Base-by-base conservation (phyloP, 202 grass and related monocot genomes). In the Setaria viridis region DNA sequence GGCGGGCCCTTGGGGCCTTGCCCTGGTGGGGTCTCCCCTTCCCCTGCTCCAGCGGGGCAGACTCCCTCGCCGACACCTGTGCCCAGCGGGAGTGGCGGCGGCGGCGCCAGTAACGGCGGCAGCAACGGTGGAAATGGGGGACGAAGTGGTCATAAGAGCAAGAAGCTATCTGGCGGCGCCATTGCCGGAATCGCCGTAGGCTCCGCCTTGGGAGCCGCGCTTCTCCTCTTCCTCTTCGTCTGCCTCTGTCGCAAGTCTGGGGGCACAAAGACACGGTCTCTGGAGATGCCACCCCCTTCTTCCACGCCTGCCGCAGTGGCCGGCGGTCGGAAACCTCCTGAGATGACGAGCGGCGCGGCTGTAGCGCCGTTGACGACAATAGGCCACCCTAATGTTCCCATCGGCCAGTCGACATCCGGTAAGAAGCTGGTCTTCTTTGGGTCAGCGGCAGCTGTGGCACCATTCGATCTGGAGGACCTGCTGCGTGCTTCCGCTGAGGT, bases 401-500 rank as follows among this genome's bases (percentile, higher is more conserved):
- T 90, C 0, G 67, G 41, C 5, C 90, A 91, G 6, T 82, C 90
- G 14, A 84, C 67, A 7, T 80, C 48, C 47, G 87, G 81, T 62
- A 98, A 95, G 88, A 99, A 91, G 78, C 87, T 99, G 33, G 54
- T 91, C 7, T 99, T 99, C 90, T 92, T 94, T 62, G 74, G 80
- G 1, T 65, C 82, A 8, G 78, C 80, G 6, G 86, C 88, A 8
- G 25, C 84, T 5, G 88, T 88, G 21, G 59, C 66, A 20, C 87
- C 87, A 0, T 98, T 93, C 33, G 87, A 98, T 51, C 73, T 98
- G 59, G 90, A 94, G 50, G 88, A 91, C 74, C 80, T 97, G 74
- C 86, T 97, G 34, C 90, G 92, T 8, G 92, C 91, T 6, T 92
- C 92, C 0, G 94, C 94, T 6, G 94, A 97, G 71, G 88, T 94